These are phyloP conservation scores for Brassica nigra DNA, from an alignment of 345 rosid genomes.

Conservation along the genomic window DNA sequence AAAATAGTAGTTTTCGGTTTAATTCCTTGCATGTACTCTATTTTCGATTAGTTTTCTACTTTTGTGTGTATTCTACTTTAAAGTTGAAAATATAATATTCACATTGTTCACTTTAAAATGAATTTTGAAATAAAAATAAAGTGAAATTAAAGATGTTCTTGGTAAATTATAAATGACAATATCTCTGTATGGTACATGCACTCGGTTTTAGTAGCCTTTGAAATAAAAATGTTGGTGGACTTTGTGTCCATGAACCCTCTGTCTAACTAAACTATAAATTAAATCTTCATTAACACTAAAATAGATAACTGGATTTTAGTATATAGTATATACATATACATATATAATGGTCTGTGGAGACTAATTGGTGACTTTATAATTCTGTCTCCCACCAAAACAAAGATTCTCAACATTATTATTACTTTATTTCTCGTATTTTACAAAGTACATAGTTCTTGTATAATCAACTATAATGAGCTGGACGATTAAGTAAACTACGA, in stretches of 20 bases:
- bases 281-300: constrained; percentile 3
- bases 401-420: not conserved
- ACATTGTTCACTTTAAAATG: too few relatives aligned
- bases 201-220: not conserved
- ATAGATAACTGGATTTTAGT: not conserved
- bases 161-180: not conserved
- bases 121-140: too few relatives aligned
- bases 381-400: constrained; percentile 38
- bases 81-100: too few relatives aligned
- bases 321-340: not conserved
- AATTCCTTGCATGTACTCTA: not conserved
- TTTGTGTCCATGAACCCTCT: constrained; percentile 1
- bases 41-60: too few relatives aligned
- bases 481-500: not conserved
- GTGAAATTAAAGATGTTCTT: too few relatives aligned
- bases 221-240: not conserved
- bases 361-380: constrained; percentile 24
- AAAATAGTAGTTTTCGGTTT: not conserved
- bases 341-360: constrained; percentile 18
- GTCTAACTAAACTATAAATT: not conserved
- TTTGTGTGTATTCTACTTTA: too few relatives aligned
- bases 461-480: not conserved
- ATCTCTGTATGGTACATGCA: too few relatives aligned
- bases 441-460: constrained; percentile 2
- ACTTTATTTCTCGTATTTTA: not conserved